Base-by-base conservation (phyloP, 768 basidiomycete genomes). In the Tylopilus sp. region DNA sequence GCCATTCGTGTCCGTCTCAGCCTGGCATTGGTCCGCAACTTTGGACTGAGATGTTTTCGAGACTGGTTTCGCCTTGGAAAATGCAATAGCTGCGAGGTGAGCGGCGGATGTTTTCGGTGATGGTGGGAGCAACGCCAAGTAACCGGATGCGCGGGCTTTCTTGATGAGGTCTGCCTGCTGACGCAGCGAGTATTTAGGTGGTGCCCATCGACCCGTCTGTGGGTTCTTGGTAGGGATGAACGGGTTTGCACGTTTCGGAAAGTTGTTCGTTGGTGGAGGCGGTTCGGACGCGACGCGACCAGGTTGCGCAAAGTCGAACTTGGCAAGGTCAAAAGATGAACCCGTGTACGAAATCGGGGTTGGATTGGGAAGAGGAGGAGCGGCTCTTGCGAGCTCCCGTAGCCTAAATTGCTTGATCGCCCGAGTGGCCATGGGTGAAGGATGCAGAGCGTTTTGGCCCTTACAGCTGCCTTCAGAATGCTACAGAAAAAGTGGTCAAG, bases 141-240 rank as follows among this genome's bases (percentile, higher is more conserved):
- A 73, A 30, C 76, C 77, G 20, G 72, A 70, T 21, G 69, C 69
- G 52, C 79, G 79, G 4, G 91, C 91, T 45, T 76, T 76, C 71
- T 89, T 91, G 43, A 91, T 72, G 31, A 93, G 74, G 38, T 88
- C 86, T 11, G 86, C 87, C 66, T 93, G 90, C 30, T 81, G 80
- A 18, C 91, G 80, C 22, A 86, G 69, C 5, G 89, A 91, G 58
- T 86, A 85, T 53, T 78, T 79, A 11, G 90, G 76, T 0, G 83
- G 80, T 23, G 75, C 75, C 87, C 88, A 91, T 64, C 79, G 73
- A 20, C 80, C 81, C 0, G 82, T 80, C 43, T 75, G 71, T 0
- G 79, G 70, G 56, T 86, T 86, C 48, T 74, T 75, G 41, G 71
- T 75, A 5, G 88, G 78, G 38, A 91, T 61, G 67, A 92, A 91